phyloP scores from a whole-genome alignment of 2,329 filamentous ascomycete genomes.

The Albophoma yamanashiensis region DNA sequence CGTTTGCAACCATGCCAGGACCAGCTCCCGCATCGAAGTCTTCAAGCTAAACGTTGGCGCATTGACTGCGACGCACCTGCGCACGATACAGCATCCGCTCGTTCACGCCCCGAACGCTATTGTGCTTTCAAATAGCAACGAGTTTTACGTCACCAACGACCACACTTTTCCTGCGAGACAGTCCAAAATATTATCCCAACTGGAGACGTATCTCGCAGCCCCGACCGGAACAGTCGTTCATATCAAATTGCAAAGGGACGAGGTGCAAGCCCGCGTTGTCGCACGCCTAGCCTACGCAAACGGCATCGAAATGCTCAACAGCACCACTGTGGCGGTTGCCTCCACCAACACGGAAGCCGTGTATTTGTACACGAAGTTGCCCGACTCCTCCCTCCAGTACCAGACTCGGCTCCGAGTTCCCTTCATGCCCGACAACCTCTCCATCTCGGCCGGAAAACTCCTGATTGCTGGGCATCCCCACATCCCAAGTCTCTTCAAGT shows the following conservation, averaged over 20 bases:
- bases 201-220: slow-evolving; percentile 23
- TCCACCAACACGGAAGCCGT: slow-evolving; percentile 18
- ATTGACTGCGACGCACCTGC: slow-evolving; percentile 22
- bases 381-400: neutral
- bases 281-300: slow-evolving; percentile 28
- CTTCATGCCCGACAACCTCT: slow-evolving; percentile 30
- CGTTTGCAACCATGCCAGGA: slow-evolving; percentile 24
- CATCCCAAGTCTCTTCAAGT: slow-evolving; percentile 18
- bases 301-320: slow-evolving; percentile 27
- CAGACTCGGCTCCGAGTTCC: slow-evolving; percentile 9
- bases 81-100: slow-evolving; percentile 25
- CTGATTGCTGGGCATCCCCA: slow-evolving; percentile 30
- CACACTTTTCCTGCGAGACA: slow-evolving; percentile 20
- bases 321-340: slow-evolving; percentile 25
- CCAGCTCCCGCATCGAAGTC: slow-evolving; percentile 24
- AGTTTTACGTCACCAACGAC: slow-evolving; percentile 31
- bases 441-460: slow-evolving; percentile 17
- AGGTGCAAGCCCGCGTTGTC: slow-evolving; percentile 13
- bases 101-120: slow-evolving; percentile 29
- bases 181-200: slow-evolving; percentile 11
- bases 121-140: slow-evolving; percentile 18
- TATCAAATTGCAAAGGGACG: slow-evolving; percentile 11
- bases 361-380: slow-evolving; percentile 16
- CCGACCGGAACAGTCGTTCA: slow-evolving; percentile 25
- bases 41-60: slow-evolving; percentile 24